phyloP scores from a whole-genome alignment of 495 filamentous ascomycete genomes.

The Astrothelium subdiscretum region DNA sequence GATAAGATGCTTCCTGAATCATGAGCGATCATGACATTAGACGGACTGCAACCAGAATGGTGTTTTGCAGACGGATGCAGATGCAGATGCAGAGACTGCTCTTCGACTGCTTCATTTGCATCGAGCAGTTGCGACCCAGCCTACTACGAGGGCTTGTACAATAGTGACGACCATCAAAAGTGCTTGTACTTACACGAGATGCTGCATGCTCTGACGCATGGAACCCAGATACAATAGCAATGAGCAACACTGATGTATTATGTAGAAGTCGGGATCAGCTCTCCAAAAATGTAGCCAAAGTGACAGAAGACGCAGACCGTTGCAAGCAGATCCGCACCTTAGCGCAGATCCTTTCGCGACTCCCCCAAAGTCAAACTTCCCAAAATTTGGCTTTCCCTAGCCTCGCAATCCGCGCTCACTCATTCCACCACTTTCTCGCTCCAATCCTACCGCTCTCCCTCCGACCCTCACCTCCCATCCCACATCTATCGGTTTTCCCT shows the following conservation, averaged over 20 bases:
- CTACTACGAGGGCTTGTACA: background rate
- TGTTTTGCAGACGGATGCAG: background rate
- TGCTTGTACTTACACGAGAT: background rate
- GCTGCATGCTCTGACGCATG: too few relatives aligned
- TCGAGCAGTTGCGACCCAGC: background rate
- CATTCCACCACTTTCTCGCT: background rate
- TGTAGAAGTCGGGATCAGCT: too few relatives aligned
- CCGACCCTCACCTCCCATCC: background rate
- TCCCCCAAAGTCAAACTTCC: background rate
- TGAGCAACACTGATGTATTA: too few relatives aligned
- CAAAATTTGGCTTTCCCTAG: conserved; percentile 1
- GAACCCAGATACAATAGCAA: too few relatives aligned
- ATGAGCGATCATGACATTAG: background rate
- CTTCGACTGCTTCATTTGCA: background rate
- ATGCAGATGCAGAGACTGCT: background rate
- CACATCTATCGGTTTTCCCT: too few relatives aligned
- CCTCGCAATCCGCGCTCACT: background rate
- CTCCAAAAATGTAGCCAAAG: too few relatives aligned
- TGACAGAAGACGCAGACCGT: too few relatives aligned
- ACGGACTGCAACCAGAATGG: background rate
- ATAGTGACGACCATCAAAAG: background rate
- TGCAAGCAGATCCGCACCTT: background rate
- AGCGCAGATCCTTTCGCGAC: background rate
- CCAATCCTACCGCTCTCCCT: background rate
- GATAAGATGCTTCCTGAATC: background rate